phyloP scores from a whole-genome alignment of 805 yeast species.

The Saccharomycopsis fodiens region DNA sequence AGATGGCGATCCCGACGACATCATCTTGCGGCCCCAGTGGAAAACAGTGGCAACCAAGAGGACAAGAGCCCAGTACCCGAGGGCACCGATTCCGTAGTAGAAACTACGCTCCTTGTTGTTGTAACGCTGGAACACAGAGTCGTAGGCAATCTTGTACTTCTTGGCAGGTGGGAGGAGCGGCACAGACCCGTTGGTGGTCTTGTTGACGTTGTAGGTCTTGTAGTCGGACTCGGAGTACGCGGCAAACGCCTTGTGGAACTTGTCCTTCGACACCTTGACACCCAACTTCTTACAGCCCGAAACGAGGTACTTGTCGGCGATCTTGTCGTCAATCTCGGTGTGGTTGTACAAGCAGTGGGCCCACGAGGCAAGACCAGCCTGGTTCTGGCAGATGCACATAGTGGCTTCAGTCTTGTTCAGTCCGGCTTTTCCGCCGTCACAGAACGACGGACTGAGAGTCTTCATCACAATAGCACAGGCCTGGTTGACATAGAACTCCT shows the following conservation, averaged over 20 bases:
- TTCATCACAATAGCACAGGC: background rate
- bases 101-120: background rate
- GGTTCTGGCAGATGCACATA: constrained; percentile 2
- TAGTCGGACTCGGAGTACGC: background rate
- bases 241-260: background rate
- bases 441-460: background rate
- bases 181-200: background rate
- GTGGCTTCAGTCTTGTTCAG: background rate
- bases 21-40: constrained; percentile 21
- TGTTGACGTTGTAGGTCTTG: background rate
- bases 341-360: constrained; percentile 6
- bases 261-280: background rate
- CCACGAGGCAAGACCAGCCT: constrained; percentile 6
- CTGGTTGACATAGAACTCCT: background rate
- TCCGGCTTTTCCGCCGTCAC: background rate
- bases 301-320: background rate
- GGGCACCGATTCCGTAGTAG: constrained; percentile 28
- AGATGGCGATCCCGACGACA: constrained; percentile 2
- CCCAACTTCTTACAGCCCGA: background rate
- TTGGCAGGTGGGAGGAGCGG: background rate
- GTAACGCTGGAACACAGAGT: constrained; percentile 1
- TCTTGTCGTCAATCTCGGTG: background rate
- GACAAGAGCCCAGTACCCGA: constrained; percentile 31
- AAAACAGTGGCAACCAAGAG: constrained; percentile 28
- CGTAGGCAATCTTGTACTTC: constrained; percentile 2